A percentile compares a stretch with the other conserved stretches of the same genome.
phyloP scores from a whole-genome alignment of 192 early-diverging fungal genomes.

The Coemansia sp. region DNA sequence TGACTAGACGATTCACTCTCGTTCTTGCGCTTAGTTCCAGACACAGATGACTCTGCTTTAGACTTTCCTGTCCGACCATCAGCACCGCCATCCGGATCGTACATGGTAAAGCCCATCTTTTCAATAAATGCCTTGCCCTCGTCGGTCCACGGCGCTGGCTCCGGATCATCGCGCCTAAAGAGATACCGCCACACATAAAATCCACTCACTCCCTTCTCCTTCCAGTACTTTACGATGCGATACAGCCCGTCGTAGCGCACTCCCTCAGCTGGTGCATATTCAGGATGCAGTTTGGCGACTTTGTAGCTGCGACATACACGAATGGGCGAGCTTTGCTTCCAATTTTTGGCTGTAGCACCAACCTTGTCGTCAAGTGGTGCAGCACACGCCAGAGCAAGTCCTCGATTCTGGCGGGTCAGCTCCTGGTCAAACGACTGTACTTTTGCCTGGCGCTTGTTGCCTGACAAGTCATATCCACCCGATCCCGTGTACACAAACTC shows the following conservation, averaged over 20 bases:
- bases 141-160: constrained; percentile 64
- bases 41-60: not conserved
- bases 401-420: constrained; percentile 59
- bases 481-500: constrained; percentile 70
- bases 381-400: constrained; percentile 61
- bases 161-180: constrained; percentile 64
- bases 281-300: constrained; percentile 50
- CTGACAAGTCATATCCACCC: constrained; percentile 61
- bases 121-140: constrained; percentile 54
- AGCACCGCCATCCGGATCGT: constrained; percentile 17
- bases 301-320: constrained; percentile 61
- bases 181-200: constrained; percentile 63
- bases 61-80: not conserved
- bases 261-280: constrained; percentile 57
- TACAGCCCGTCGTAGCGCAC: constrained; percentile 70
- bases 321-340: constrained; percentile 58
- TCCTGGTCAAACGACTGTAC: constrained; percentile 61
- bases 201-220: constrained; percentile 49
- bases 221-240: constrained; percentile 67
- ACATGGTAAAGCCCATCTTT: constrained; percentile 51
- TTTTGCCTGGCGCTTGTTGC: constrained; percentile 57
- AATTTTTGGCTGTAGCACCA: constrained; percentile 55
- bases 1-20: not conserved
- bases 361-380: constrained; percentile 40
- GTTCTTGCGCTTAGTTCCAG: not conserved